Conservation (phyloP, 352 stramenopile genomes). For the Pythium pyrilobum region DNA sequence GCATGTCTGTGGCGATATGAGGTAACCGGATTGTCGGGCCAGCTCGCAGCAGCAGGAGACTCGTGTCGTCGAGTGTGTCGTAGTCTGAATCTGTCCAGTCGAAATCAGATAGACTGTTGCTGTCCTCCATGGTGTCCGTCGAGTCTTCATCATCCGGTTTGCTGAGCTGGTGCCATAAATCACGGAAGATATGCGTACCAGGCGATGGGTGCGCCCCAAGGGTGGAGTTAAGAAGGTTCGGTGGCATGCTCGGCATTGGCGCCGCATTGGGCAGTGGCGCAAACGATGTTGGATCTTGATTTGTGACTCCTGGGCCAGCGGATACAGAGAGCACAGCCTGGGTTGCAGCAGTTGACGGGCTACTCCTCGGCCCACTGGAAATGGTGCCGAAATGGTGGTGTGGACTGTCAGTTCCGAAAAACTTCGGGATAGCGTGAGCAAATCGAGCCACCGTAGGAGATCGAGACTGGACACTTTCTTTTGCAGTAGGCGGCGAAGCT, state of each 20-base stretch:
- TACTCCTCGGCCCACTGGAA: no score
- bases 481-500: constrained; percentile 2
- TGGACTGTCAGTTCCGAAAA: constrained; percentile 20
- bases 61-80: constrained; percentile 50
- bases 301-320: neutral
- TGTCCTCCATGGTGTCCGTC: constrained; percentile 15
- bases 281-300: neutral
- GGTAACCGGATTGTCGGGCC: constrained; percentile 40
- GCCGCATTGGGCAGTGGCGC: neutral
- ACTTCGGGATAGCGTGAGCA: constrained; percentile 23
- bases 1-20: no score
- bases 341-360: neutral
- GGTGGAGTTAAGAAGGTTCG: neutral
- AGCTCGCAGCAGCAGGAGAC: constrained; percentile 51
- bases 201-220: constrained; percentile 2
- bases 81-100: constrained; percentile 34
- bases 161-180: constrained; percentile 76
- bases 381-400: neutral
- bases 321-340: neutral
- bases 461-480: neutral
- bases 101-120: constrained; percentile 31
- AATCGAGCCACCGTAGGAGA: constrained; percentile 23
- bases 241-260: neutral
- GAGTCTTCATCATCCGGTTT: constrained; percentile 50
- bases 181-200: constrained; percentile 51